Conservation (phyloP, 2,329 filamentous ascomycete species). For the Colletotrichum magnum region DNA sequence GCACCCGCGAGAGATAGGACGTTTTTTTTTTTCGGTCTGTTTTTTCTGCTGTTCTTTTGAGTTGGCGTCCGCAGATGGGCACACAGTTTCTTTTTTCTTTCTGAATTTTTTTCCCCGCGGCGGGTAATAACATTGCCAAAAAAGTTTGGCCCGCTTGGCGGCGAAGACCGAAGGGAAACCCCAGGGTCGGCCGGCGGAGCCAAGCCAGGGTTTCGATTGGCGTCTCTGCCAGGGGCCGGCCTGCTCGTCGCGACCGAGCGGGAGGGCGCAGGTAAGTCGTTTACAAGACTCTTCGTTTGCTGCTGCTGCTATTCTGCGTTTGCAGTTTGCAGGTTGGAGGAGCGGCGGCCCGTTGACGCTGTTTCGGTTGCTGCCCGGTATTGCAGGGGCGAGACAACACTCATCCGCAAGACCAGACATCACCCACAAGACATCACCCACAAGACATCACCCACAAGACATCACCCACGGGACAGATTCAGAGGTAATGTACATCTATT, state of each 20-base stretch:
- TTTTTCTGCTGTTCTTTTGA: background rate
- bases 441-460: too few relatives aligned
- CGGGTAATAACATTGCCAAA: background rate
- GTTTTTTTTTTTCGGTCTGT: background rate
- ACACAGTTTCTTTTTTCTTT: background rate
- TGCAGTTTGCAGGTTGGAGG: too few relatives aligned
- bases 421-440: too few relatives aligned
- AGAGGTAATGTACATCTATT: background rate
- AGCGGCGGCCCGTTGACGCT: too few relatives aligned
- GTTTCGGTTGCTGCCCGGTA: too few relatives aligned
- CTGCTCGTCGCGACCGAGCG: conserved; percentile 3
- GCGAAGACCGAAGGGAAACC: background rate
- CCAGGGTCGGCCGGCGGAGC: conserved; percentile 20
- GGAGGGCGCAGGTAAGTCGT: background rate
- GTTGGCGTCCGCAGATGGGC: background rate
- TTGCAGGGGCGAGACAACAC: too few relatives aligned
- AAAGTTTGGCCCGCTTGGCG: conserved; percentile 4
- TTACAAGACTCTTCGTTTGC: too few relatives aligned
- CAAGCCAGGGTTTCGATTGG: conserved; percentile 27
- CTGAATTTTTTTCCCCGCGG: conserved; percentile 42
- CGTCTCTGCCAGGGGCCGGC: background rate
- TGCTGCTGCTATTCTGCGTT: too few relatives aligned
- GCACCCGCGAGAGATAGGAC: too few relatives aligned
- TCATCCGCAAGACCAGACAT: too few relatives aligned
- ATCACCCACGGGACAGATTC: background rate